phyloP scores from a whole-genome alignment of 2,329 filamentous ascomycete genomes.

The Claviceps sp. region DNA sequence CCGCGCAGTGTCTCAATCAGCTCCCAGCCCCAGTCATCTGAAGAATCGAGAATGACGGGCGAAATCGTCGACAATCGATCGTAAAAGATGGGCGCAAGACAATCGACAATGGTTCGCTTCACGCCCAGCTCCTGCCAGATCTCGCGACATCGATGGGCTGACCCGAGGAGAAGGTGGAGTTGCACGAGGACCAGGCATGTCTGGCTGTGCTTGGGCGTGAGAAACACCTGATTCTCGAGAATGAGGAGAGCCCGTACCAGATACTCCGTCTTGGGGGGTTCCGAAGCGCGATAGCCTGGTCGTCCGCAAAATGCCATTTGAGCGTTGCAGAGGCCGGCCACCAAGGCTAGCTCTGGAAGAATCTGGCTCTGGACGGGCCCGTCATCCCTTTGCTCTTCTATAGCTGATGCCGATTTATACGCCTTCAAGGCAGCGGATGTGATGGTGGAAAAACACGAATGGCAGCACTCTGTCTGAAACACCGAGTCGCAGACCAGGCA shows the following conservation, averaged over 20 bases:
- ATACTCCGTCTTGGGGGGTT: constrained; percentile 12
- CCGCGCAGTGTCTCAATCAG: constrained; percentile 28
- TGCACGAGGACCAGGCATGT: constrained; percentile 37
- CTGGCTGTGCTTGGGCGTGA: constrained; percentile 30
- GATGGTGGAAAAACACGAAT: constrained; percentile 13
- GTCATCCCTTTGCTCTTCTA: constrained; percentile 3
- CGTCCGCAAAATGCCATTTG: constrained; percentile 14
- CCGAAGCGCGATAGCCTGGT: constrained; percentile 3
- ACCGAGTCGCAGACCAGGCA: constrained; percentile 14
- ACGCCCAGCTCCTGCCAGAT: constrained; percentile 39
- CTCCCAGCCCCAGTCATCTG: constrained; percentile 19
- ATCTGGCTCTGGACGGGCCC: constrained; percentile 8
- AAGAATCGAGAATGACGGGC: constrained; percentile 24
- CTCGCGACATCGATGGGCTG: constrained; percentile 30
- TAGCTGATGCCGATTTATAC: constrained; percentile 7
- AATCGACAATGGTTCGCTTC: constrained; percentile 45
- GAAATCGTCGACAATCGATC: constrained; percentile 41
- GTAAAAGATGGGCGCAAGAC: constrained; percentile 39
- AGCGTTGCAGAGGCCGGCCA: constrained; percentile 22
- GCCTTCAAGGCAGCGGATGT: constrained; percentile 11
- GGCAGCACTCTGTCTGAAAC: constrained; percentile 10
- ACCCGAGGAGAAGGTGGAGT: constrained; percentile 37
- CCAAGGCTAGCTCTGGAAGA: constrained; percentile 21
- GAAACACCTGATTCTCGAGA: constrained; percentile 34
- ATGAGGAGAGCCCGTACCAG: constrained; percentile 36